phyloP scores from a whole-genome alignment of 2,329 filamentous ascomycete genomes.

The Colletotrichum sp. region DNA sequence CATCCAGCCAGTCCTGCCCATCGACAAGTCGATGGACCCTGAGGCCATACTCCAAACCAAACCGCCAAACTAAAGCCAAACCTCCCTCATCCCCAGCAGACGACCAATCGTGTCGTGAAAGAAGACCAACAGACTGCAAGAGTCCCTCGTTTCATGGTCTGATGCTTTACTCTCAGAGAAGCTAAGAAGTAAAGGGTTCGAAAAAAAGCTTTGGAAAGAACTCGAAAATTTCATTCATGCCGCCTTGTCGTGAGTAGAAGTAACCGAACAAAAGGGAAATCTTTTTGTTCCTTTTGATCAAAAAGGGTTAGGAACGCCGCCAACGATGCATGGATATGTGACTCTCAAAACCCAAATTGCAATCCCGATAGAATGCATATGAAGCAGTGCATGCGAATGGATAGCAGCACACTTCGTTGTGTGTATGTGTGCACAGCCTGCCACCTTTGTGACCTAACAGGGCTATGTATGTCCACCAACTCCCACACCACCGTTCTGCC shows the following conservation, averaged over 20 bases:
- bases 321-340: slow-evolving; percentile 38
- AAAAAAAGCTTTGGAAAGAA: slow-evolving; percentile 15
- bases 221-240: slow-evolving; percentile 20
- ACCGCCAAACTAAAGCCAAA: slow-evolving; percentile 5
- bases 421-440: neutral
- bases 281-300: slow-evolving; percentile 17
- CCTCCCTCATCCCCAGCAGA: slow-evolving; percentile 5
- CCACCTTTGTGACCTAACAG: neutral
- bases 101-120: neutral
- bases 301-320: slow-evolving; percentile 35
- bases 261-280: slow-evolving; percentile 22
- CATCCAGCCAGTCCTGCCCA: slow-evolving; percentile 1
- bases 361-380: slow-evolving; percentile 11
- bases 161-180: slow-evolving; percentile 19
- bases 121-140: slow-evolving; percentile 20
- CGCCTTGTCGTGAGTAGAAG: slow-evolving; percentile 21
- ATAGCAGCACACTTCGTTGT: neutral
- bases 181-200: slow-evolving; percentile 21
- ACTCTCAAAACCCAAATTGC: slow-evolving; percentile 21
- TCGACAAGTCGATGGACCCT: slow-evolving; percentile 1
- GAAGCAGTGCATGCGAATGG: slow-evolving; percentile 8
- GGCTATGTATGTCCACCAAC: slow-evolving; percentile 49
- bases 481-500: slow-evolving; percentile 55
- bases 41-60: slow-evolving; percentile 14
- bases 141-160: neutral